Percentiles rank a stretch among this genome's conserved stretches.
phyloP scores from a whole-genome alignment of 1,139 yeast species.

The Nakaseomyces nivariensis region DNA sequence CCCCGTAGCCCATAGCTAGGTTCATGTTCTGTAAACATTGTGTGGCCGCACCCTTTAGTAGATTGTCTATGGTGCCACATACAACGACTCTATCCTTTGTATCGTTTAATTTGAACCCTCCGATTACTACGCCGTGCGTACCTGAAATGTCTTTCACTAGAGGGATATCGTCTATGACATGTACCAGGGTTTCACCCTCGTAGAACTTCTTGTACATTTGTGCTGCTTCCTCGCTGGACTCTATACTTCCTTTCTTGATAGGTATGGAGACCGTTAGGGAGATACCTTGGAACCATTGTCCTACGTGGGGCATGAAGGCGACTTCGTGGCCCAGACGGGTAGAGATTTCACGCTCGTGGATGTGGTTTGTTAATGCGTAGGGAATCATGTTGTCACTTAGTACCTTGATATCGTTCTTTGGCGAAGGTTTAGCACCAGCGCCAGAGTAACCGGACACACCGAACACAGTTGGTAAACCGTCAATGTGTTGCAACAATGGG shows the following conservation, averaged over 20 bases:
- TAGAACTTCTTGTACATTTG: conserved; percentile 81
- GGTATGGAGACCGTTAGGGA: conserved; percentile 89
- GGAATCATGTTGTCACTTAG: conserved; percentile 82
- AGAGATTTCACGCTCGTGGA: conserved; percentile 90
- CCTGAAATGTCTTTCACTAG: conserved; percentile 85
- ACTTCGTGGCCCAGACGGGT: conserved; percentile 66
- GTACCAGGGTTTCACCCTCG: conserved; percentile 76
- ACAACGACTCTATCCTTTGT: conserved; percentile 84
- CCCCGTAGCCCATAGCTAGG: conserved; percentile 80
- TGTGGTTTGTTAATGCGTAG: conserved; percentile 89
- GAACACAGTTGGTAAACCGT: conserved; percentile 72
- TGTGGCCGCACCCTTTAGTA: conserved; percentile 96
- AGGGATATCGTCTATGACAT: conserved; percentile 56
- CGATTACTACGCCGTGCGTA: conserved; percentile 88
- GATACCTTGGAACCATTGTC: conserved; percentile 99
- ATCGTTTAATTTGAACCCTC: conserved; percentile 90
- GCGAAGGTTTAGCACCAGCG: conserved; percentile 97
- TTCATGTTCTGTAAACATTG: conserved; percentile 95
- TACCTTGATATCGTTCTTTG: conserved; percentile 74
- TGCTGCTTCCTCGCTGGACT: conserved; percentile 69
- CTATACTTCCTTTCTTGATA: conserved; percentile 54
- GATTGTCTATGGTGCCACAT: conserved; percentile 90
- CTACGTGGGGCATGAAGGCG: conserved; percentile 94
- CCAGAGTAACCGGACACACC: conserved; percentile 99
- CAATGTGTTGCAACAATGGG: conserved; percentile 57